Base-by-base conservation (phyloP, 768 basidiomycete genomes). In the Dentipellis sp. region DNA sequence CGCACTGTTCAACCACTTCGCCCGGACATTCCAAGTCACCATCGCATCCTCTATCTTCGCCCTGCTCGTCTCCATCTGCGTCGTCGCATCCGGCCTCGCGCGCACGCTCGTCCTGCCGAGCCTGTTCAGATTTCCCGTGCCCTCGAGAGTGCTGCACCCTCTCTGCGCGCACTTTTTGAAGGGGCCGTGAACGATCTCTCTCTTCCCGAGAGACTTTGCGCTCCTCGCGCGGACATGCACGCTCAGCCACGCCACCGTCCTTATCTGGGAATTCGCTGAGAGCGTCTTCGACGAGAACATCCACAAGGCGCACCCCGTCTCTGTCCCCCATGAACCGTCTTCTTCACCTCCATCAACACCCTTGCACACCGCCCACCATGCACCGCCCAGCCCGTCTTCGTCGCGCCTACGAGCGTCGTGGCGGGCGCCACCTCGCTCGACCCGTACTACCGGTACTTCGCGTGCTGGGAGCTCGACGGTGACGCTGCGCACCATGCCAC, bases 211-310 rank as follows among this genome's bases (percentile, higher is more conserved):
- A 16, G 74, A 84, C 61, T 56, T 74, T 38, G 58, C 71, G 2
- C 69, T 84, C 6, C 64, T 84, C 19, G 62, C 66, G n/a, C 73
- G 78, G 17, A 72, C 78, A 1, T 82, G 78, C 70, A 71, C 70
- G 14, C 63, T 88, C 6, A 79, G 75, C 1, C 62, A 80, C 35
- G 72, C 73, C 7, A 88, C 81, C 2, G 61, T 80, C 3, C 67
- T 73, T 8, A 72, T 72, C 12, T 89, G 88, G 89, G 87, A 89
- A 65, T 72, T 78, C 7, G 69, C 83, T 0, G 81, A 83, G 39
- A 70, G 68, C 0, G 58, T 87, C 4, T 89, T 90, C 58, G 83
- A 86, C 19, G 67, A 72, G 9, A 76, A 76, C 36, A 73, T 84
- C 52, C 72, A 81, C 1, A 78, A 84, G 72, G 86, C 84, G 55